Evolutionary conservation across 805 yeast species (phyloP), one percentile per base, ranked within the genome.

Genomic region (Cyberlindnera americana): DNA sequence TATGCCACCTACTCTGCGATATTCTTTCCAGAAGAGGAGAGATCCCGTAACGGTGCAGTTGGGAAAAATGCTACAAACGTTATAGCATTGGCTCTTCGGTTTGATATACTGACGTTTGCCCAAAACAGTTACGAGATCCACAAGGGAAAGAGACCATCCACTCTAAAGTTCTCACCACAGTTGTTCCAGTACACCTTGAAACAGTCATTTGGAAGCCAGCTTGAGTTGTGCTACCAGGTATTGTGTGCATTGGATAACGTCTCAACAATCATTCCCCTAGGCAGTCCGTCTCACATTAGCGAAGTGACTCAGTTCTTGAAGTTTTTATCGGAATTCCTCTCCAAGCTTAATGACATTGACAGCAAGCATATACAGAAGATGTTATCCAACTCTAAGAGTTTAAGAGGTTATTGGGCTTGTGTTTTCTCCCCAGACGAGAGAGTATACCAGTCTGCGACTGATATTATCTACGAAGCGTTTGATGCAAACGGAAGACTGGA

Each of bases 401-500:
- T 82, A 34, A 56, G 59, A n/a, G 83, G 90, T 0, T 70, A 84
- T 40, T 83, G 95, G 86, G 72, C 88, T 1, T 78, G 86, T 54
- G 64, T 86, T 3, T 76, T 87, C 39, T 77, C 90, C 1, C 77
- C 89, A 0, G 67, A 73, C 35, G 66, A 66, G 17, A 64, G 62
- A 14, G 60, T 82, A 4, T 82, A 80, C 43, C 88, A 86, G 54
- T 71, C 81, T 1, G 83, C 90, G 1, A 71, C 84, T 6, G 82
- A 82, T 46, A 69, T 87, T 16, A 57, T 89, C 3, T 82, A 83
- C 52, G 91, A 85, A 48, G 77, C 85, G 0, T 83, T 77, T 58
- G 95, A 88, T 57, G 85, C 81, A 12, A 80, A 77, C 40, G 96
- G 90, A 14, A 73, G 96, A 52, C 62, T 77, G 25, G 95, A 85